These are phyloP conservation scores for Ceriops tagal DNA, from an alignment of 345 rosid genomes.

Conservation along the genomic window DNA sequence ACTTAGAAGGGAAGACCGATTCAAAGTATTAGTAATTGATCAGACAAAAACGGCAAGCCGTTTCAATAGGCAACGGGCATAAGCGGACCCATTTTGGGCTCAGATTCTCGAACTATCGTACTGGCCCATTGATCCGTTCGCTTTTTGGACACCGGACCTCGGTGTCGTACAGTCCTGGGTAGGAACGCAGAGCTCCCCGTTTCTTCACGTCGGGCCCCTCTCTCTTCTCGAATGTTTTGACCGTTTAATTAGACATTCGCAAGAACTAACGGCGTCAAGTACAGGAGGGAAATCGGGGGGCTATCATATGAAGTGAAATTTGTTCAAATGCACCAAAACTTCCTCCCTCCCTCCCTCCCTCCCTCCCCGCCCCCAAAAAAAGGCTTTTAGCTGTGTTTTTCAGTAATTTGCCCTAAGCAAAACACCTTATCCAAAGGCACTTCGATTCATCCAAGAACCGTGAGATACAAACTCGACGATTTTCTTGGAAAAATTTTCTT, in stretches of 20 bases:
- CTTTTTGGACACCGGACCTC: neutral
- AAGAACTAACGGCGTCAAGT: constrained; percentile 22
- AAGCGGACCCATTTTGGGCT: too few relatives aligned
- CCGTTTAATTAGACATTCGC: neutral
- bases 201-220: too few relatives aligned
- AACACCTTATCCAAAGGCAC: constrained; percentile 8
- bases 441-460: neutral
- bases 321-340: constrained; percentile 19
- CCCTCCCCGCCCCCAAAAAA: too few relatives aligned
- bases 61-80: too few relatives aligned
- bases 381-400: neutral
- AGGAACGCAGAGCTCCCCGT: too few relatives aligned
- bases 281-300: constrained; percentile 46
- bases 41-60: too few relatives aligned
- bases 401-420: too few relatives aligned
- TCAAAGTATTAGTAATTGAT: too few relatives aligned
- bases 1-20: too few relatives aligned
- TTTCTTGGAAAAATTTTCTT: constrained; percentile 2
- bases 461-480: neutral
- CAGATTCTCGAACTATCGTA: too few relatives aligned
- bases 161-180: too few relatives aligned
- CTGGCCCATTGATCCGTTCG: too few relatives aligned
- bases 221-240: neutral
- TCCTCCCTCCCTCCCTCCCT: neutral
- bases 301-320: constrained; percentile 5